These are phyloP conservation scores for Candida xyloterini DNA, from an alignment of 805 yeast species.

Conservation along the genomic window DNA sequence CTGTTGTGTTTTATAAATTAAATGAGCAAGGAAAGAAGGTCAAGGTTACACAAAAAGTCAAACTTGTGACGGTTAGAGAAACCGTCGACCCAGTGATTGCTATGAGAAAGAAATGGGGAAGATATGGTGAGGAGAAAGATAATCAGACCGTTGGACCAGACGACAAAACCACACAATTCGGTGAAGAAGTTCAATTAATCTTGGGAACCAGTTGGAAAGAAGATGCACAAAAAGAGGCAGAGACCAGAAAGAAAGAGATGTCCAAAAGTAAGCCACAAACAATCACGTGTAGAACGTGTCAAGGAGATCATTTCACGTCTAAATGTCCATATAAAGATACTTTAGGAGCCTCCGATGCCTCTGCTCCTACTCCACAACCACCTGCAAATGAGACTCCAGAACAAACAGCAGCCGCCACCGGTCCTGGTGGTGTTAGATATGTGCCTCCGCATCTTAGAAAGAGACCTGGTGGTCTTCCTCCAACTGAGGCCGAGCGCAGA, in stretches of 20 bases:
- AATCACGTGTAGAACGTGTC: slow-evolving; percentile 82
- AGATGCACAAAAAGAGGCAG: slow-evolving; percentile 69
- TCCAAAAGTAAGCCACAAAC: slow-evolving; percentile 54
- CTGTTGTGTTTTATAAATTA: slow-evolving; percentile 72
- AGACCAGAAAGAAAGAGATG: slow-evolving; percentile 43
- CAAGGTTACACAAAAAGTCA: slow-evolving; percentile 82
- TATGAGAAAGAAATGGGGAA: slow-evolving; percentile 81
- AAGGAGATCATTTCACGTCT: slow-evolving; percentile 88
- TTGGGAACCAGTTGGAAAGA: slow-evolving; percentile 77
- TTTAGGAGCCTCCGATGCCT: slow-evolving; percentile 46
- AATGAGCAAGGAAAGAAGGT: slow-evolving; percentile 81
- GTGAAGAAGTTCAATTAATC: slow-evolving; percentile 76
- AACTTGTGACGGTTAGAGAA: slow-evolving; percentile 72
- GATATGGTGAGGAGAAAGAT: slow-evolving; percentile 77
- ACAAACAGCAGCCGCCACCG: slow-evolving; percentile 10
- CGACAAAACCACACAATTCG: slow-evolving; percentile 80
- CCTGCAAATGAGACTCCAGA: slow-evolving; percentile 17
- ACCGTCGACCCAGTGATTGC: slow-evolving; percentile 84
- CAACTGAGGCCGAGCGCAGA: slow-evolving; percentile 36
- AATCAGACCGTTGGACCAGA: slow-evolving; percentile 81
- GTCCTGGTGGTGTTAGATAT: slow-evolving; percentile 39
- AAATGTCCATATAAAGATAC: slow-evolving; percentile 96
- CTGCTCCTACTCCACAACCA: slow-evolving; percentile 20
- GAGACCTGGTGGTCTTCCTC: slow-evolving; percentile 36
- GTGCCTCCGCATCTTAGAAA: slow-evolving; percentile 62